Evolutionary conservation across 768 basidiomycete species (phyloP).

Genomic region (Lactarius hatsudake): DNA sequence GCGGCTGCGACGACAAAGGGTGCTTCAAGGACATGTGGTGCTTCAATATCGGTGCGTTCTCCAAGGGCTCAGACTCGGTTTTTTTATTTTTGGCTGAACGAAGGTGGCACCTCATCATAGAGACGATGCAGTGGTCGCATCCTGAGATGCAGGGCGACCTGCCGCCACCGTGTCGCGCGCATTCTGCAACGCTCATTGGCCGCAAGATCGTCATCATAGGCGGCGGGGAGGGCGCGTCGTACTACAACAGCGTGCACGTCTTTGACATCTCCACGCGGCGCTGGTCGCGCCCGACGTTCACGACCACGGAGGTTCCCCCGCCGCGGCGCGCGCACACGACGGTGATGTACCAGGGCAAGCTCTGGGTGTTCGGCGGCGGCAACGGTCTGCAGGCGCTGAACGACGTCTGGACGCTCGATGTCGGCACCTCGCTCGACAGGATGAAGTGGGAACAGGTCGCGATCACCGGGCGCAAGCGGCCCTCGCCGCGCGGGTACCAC

Average conservation of each 20-base stretch:
- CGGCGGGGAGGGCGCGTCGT: conserved; percentile 78
- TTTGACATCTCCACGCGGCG: conserved; percentile 73
- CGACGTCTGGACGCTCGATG: conserved; percentile 86
- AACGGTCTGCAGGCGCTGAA: conserved; percentile 88
- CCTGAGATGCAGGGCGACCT: conserved; percentile 74
- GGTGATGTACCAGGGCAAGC: conserved; percentile 63
- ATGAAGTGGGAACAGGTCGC: conserved; percentile 60
- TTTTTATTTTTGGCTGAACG: not conserved
- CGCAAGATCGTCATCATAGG: conserved; percentile 80
- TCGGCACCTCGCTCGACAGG: conserved; percentile 40
- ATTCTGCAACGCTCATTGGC: conserved; percentile 82
- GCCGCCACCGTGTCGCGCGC: conserved; percentile 82
- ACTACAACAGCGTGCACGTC: conserved; percentile 81
- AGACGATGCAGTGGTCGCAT: conserved; percentile 87
- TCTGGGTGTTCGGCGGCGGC: conserved; percentile 93
- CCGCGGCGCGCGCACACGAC: conserved; percentile 88
- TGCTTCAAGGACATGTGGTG: conserved; percentile 75
- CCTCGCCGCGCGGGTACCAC: conserved; percentile 80
- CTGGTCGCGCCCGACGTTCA: conserved; percentile 53
- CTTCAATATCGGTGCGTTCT: conserved; percentile 70
- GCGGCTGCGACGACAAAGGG: conserved; percentile 81
- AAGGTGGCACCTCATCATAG: conserved; percentile 36
- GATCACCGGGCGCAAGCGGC: conserved; percentile 51
- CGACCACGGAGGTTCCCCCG: conserved; percentile 30
- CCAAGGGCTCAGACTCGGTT: not conserved